A percentile compares a stretch with the other conserved stretches of the same genome.
phyloP scores from a whole-genome alignment of 306 rosid species.

The Gastrolobium villosum region DNA sequence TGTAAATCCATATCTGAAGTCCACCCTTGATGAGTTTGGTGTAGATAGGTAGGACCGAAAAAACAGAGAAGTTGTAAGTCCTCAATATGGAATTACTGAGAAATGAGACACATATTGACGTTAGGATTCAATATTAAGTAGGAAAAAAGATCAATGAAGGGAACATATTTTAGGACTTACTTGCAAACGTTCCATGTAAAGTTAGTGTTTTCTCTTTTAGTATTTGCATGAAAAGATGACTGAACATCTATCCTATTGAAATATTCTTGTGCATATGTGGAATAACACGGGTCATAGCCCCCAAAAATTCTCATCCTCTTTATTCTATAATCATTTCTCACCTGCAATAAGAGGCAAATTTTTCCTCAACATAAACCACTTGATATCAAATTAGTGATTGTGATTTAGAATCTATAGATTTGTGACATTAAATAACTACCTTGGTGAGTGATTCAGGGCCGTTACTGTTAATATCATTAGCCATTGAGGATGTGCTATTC shows the following conservation, averaged over 20 bases:
- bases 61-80: conserved; percentile 59
- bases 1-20: conserved; percentile 69
- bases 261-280: conserved; percentile 58
- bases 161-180: conserved; percentile 49
- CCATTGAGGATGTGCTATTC: conserved; percentile 49
- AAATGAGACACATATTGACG: conserved; percentile 2
- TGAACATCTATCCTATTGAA: conserved; percentile 63
- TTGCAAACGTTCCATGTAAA: conserved; percentile 60
- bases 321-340: conserved; percentile 40
- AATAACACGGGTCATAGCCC: conserved; percentile 70
- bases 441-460: conserved; percentile 36
- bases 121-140: conserved; percentile 16
- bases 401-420: conserved; percentile 23
- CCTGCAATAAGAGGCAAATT: conserved; percentile 41
- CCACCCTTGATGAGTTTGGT: conserved; percentile 69
- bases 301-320: conserved; percentile 61
- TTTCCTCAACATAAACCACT: neutral
- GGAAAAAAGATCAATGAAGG: neutral
- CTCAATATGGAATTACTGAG: conserved; percentile 52
- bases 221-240: conserved; percentile 55
- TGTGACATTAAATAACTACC: conserved; percentile 42
- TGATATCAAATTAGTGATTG: neutral
- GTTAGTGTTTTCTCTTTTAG: conserved; percentile 37
- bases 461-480: conserved; percentile 14
- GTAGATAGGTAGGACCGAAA: conserved; percentile 62